Conservation (phyloP, 1,284 basidiomycete species). For the Veloboletus limbatus region DNA sequence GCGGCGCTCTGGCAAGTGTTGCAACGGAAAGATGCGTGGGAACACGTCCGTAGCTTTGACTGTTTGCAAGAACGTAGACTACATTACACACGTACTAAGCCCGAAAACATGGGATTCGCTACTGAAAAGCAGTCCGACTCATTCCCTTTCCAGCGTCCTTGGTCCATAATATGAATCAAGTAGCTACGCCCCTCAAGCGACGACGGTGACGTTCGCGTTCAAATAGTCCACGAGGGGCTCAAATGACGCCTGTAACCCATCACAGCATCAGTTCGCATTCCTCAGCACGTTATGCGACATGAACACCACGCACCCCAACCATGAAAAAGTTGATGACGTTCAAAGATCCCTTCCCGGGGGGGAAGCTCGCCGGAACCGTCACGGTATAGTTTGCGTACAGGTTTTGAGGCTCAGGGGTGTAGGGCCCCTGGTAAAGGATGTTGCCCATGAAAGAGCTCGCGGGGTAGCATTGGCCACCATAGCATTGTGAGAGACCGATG, state of each 20-base stretch:
- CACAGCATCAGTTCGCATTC: slow-evolving; percentile 3
- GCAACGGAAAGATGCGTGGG: slow-evolving; percentile 19
- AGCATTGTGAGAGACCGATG: slow-evolving; percentile 23
- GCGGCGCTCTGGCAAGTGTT: no score
- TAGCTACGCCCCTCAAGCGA: not conserved
- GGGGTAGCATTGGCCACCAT: slow-evolving; percentile 12
- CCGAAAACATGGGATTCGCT: no score
- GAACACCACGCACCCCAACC: slow-evolving; percentile 26
- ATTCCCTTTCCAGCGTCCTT: no score
- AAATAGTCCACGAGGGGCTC: slow-evolving; percentile 23
- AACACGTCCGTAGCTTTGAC: not conserved
- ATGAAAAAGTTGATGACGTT: slow-evolving; percentile 27
- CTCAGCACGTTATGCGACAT: not conserved
- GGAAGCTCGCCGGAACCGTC: slow-evolving; percentile 15
- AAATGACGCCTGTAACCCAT: slow-evolving; percentile 12
- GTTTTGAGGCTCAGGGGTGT: not conserved
- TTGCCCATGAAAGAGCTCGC: slow-evolving; percentile 18
- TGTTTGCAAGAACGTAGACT: not conserved
- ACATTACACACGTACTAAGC: no score
- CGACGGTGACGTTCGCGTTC: slow-evolving; percentile 21
- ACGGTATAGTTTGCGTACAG: slow-evolving; percentile 24
- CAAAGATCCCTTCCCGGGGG: slow-evolving; percentile 15
- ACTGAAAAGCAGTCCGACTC: no score
- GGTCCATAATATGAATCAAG: not conserved
- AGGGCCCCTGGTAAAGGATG: slow-evolving; percentile 26